These are phyloP conservation scores for Xylaria sp. DNA, from an alignment of 2,329 filamentous ascomycete genomes.

Conservation along the genomic window DNA sequence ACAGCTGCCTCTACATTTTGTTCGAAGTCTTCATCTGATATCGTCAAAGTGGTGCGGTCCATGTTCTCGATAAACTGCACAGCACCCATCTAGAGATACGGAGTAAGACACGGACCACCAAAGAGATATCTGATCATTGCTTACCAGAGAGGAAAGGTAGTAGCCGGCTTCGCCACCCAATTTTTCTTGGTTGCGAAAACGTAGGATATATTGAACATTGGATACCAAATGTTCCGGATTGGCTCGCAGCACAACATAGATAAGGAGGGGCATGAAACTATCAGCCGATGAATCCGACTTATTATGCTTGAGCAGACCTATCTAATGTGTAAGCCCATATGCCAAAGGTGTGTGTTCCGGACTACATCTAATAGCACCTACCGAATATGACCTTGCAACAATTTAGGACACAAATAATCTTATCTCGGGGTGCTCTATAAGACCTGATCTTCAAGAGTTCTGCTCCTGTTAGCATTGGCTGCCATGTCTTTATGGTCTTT, in stretches of 20 bases:
- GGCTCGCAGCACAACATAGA: constrained; percentile 93
- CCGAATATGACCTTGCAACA: constrained; percentile 99
- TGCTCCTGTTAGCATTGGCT: constrained; percentile 53
- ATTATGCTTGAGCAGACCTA: constrained; percentile 87
- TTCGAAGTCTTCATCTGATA: constrained; percentile 95
- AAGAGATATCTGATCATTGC: constrained; percentile 42
- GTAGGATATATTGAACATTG: constrained; percentile 97
- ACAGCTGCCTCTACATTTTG: constrained; percentile 96
- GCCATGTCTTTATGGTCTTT: constrained; percentile 21
- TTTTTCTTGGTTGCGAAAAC: constrained; percentile 98
- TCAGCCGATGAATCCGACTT: constrained; percentile 96
- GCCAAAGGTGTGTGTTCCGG: background rate
- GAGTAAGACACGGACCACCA: constrained; percentile 13
- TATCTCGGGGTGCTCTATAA: constrained; percentile 96
- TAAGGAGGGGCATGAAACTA: constrained; percentile 93
- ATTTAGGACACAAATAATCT: constrained; percentile 97
- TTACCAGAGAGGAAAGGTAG: constrained; percentile 91
- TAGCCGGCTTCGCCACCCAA: constrained; percentile 97
- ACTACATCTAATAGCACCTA: constrained; percentile 53
- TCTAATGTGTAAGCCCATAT: constrained; percentile 31
- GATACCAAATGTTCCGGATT: constrained; percentile 96
- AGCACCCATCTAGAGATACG: constrained; percentile 75
- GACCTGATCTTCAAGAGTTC: constrained; percentile 96
- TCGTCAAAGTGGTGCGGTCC: constrained; percentile 92
- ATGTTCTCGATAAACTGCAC: constrained; percentile 97